Conservation (phyloP, 129 eudicot genomes). For the Rutidosis leptorrhynchoides region DNA sequence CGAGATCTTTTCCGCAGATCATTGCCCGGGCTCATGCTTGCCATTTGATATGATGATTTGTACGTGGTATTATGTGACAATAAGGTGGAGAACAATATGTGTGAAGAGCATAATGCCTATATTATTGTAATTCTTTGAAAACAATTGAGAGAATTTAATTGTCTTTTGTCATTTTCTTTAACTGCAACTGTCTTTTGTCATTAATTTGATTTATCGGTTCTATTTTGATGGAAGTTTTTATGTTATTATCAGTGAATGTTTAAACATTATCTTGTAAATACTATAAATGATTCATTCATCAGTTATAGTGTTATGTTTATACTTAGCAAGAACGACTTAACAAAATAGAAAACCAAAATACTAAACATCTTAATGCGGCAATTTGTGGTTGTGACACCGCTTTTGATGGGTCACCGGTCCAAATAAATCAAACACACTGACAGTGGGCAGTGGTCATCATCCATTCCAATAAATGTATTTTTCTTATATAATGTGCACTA, state of each 20-base stretch:
- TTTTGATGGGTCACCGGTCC: no score
- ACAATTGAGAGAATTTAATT: neutral
- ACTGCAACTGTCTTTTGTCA: neutral
- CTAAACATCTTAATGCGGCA: no score
- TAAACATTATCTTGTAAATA: neutral
- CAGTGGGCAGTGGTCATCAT: no score
- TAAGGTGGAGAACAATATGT: neutral
- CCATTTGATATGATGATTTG: slow-evolving; percentile 55
- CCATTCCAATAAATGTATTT: no score
- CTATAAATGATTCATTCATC: no score
- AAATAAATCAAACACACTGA: no score
- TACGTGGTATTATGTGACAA: neutral
- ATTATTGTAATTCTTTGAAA: neutral
- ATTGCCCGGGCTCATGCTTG: slow-evolving; percentile 71
- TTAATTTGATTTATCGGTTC: neutral
- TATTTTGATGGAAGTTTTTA: neutral
- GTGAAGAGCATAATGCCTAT: neutral
- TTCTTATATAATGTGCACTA: no score
- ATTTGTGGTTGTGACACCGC: no score
- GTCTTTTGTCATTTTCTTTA: neutral
- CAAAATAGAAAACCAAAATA: no score
- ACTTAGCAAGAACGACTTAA: no score
- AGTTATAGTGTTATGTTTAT: no score
- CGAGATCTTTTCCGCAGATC: slow-evolving; percentile 60
- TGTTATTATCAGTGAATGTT: neutral